A percentile compares a stretch with the other conserved stretches of the same genome.
These are phyloP conservation scores for Neurospora hispaniola DNA, from an alignment of 495 filamentous ascomycete genomes.

Conservation along the genomic window DNA sequence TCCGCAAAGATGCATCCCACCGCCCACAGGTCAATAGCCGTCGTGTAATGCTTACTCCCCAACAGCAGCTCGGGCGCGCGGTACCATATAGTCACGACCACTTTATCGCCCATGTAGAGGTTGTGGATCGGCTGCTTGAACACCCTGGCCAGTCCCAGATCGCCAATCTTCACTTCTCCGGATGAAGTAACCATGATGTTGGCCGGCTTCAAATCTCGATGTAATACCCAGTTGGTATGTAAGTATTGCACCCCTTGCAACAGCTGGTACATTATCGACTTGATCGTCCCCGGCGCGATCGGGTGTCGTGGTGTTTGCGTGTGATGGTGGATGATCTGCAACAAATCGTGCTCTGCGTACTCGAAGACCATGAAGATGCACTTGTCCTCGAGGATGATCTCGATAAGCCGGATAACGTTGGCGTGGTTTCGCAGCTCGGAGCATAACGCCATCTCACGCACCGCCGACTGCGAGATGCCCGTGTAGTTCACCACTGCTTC, in stretches of 20 bases:
- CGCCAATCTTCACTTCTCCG: slow-evolving; percentile 87
- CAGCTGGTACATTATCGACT: slow-evolving; percentile 88
- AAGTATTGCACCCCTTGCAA: slow-evolving; percentile 90
- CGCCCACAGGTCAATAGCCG: slow-evolving; percentile 94
- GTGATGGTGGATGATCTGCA: slow-evolving; percentile 98
- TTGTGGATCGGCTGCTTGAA: slow-evolving; percentile 90
- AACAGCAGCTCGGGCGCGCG: slow-evolving; percentile 90
- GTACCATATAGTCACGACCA: slow-evolving; percentile 99
- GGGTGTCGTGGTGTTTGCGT: slow-evolving; percentile 75
- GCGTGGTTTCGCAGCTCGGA: slow-evolving; percentile 71
- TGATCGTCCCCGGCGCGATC: slow-evolving; percentile 80
- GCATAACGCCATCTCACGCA: slow-evolving; percentile 97
- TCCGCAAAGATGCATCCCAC: slow-evolving; percentile 98
- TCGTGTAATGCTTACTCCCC: slow-evolving; percentile 86
- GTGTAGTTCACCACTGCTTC: slow-evolving; percentile 81
- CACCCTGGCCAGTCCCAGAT: slow-evolving; percentile 81
- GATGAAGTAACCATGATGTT: slow-evolving; percentile 96
- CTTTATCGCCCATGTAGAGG: slow-evolving; percentile 90
- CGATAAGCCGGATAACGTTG: slow-evolving; percentile 83
- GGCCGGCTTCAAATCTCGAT: slow-evolving; percentile 92
- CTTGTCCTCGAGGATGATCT: slow-evolving; percentile 97
- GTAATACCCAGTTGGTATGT: slow-evolving; percentile 93
- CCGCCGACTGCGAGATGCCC: slow-evolving; percentile 92
- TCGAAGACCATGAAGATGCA: slow-evolving; percentile 99
- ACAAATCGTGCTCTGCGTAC: slow-evolving; percentile 91